These are phyloP conservation scores for Monosporascus sp. DNA, from an alignment of 2,329 filamentous ascomycete species.

Conservation along the genomic window DNA sequence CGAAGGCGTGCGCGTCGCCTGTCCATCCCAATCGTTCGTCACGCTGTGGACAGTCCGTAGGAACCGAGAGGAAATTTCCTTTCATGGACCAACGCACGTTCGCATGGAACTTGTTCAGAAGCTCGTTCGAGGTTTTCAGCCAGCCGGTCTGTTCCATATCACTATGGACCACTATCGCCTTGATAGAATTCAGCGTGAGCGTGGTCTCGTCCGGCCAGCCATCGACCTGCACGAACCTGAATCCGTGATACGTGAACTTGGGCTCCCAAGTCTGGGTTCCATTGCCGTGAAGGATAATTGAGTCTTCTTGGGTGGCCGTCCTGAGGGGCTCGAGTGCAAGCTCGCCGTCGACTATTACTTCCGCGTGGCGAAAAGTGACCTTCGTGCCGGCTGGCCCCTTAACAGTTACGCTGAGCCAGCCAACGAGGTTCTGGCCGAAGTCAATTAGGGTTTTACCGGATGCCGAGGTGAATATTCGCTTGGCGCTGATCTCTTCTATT, in stretches of 20 bases:
- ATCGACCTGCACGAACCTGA: constrained; percentile 40
- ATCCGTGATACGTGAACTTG: constrained; percentile 46
- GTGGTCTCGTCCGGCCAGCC: constrained; percentile 30
- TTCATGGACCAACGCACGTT: constrained; percentile 53
- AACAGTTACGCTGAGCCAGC: constrained; percentile 28
- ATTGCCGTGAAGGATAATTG: constrained; percentile 28
- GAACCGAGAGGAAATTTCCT: constrained; percentile 52
- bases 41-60: constrained; percentile 44
- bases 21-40: constrained; percentile 48
- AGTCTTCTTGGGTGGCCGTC: constrained; percentile 17
- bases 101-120: constrained; percentile 47
- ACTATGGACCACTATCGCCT: constrained; percentile 42
- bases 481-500: constrained; percentile 18
- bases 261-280: constrained; percentile 49
- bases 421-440: constrained; percentile 45
- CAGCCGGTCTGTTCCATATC: constrained; percentile 45
- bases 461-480: constrained; percentile 23
- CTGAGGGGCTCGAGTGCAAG: constrained; percentile 25
- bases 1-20: constrained; percentile 41
- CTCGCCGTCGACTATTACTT: constrained; percentile 47
- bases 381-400: constrained; percentile 28
- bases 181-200: constrained; percentile 20
- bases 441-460: constrained; percentile 43
- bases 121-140: constrained; percentile 45
- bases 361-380: constrained; percentile 45